A percentile compares a stretch with the other conserved stretches of the same genome.
Evolutionary conservation across 106 monocot genomes (phyloP).

Genomic region (Xerophyta viscosa): DNA sequence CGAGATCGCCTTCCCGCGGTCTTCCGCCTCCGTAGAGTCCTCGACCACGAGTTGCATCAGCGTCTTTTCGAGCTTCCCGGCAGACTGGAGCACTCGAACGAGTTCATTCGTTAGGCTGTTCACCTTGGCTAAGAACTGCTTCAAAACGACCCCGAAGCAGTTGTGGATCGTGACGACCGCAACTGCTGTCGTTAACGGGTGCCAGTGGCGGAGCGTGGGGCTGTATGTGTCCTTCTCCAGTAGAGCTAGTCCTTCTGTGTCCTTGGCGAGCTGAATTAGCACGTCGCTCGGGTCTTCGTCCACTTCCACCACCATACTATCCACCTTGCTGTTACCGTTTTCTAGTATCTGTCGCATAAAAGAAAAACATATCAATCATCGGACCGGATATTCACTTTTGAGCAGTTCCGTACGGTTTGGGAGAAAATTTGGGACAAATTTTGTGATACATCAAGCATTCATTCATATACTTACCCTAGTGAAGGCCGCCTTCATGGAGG

Average conservation of each 20-base stretch:
- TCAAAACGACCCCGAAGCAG: slow-evolving; percentile 61
- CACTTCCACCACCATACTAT: slow-evolving; percentile 45
- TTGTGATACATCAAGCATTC: too few species aligned
- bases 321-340: slow-evolving; percentile 30
- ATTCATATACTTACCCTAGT: slow-evolving; percentile 13
- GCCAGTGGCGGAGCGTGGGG: slow-evolving; percentile 55
- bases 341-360: slow-evolving; percentile 35
- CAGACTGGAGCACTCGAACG: slow-evolving; percentile 58
- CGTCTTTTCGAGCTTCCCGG: slow-evolving; percentile 72
- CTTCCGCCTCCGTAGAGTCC: slow-evolving; percentile 40
- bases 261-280: slow-evolving; percentile 49
- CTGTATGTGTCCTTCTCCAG: slow-evolving; percentile 60
- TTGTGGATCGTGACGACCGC: slow-evolving; percentile 68
- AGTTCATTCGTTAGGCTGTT: slow-evolving; percentile 46
- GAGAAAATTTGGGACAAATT: too few species aligned
- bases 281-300: slow-evolving; percentile 43
- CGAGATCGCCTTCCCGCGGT: slow-evolving; percentile 53
- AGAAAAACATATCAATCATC: too few species aligned
- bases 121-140: slow-evolving; percentile 55
- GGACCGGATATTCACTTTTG: too few species aligned
- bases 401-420: too few species aligned
- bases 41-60: slow-evolving; percentile 69
- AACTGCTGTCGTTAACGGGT: slow-evolving; percentile 39
- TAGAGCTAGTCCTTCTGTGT: slow-evolving; percentile 58
- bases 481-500: slow-evolving; percentile 29